Conservation (phyloP, 1,284 basidiomycete species). For the Malassezia dermatis region DNA sequence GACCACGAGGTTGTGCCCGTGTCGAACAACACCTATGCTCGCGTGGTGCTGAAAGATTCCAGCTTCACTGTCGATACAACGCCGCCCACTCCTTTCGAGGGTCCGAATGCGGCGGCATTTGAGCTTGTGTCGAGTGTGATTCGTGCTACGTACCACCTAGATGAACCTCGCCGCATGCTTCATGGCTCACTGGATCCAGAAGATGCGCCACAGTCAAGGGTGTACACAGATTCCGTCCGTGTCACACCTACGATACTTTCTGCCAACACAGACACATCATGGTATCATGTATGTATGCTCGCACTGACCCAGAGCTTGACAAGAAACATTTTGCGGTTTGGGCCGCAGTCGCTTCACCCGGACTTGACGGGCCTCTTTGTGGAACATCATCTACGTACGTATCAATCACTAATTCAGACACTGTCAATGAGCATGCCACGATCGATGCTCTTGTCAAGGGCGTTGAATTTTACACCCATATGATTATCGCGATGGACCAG, state of each 20-base stretch:
- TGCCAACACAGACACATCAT: constrained; percentile 54
- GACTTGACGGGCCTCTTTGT: constrained; percentile 47
- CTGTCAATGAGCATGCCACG: constrained; percentile 56
- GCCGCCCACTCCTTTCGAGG: constrained; percentile 2
- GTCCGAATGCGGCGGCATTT: constrained; percentile 40
- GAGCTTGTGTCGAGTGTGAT: constrained; percentile 49
- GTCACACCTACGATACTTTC: constrained; percentile 55
- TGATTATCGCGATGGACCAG: constrained; percentile 50
- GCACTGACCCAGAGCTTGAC: constrained; percentile 52
- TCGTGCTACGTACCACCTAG: constrained; percentile 52
- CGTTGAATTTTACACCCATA: constrained; percentile 52
- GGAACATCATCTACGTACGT: constrained; percentile 51
- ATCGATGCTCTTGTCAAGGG: constrained; percentile 50
- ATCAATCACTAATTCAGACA: constrained; percentile 48
- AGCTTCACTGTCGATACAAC: constrained; percentile 6
- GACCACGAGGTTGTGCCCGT: constrained; percentile 34
- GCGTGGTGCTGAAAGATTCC: neutral
- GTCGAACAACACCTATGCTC: constrained; percentile 10
- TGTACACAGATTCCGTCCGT: constrained; percentile 49
- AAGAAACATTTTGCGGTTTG: constrained; percentile 55
- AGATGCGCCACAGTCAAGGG: constrained; percentile 53
- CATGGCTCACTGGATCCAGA: constrained; percentile 50
- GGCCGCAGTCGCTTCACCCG: constrained; percentile 25
- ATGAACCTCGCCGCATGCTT: constrained; percentile 54
- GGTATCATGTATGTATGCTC: constrained; percentile 47